Evolutionary conservation across 805 yeast genomes (phyloP), one percentile per base, ranked within the genome.

Genomic region (Kodamaea jinghongensis): DNA sequence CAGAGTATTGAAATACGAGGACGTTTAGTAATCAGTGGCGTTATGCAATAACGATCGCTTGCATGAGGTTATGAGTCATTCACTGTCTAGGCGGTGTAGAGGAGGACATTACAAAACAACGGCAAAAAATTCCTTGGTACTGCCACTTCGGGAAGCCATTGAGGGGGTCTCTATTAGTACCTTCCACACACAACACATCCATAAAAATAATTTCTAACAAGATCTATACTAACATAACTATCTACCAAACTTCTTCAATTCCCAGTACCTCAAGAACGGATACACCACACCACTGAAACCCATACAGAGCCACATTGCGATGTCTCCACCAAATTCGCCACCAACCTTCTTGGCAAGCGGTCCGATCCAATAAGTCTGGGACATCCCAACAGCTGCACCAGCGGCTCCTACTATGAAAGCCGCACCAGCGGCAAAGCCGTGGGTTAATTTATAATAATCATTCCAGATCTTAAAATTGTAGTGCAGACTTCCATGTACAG

Each of bases 361-460:
- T 0, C 96, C 96, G 5, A 75, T 68, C 72, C 83, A 88, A 61
- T 88, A 88, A 5, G 80, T 84, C 58, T 88, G 96, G 17, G 85
- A 73, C 96, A 88, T 88, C 5, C 96, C 95, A 14, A 87, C 64
- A 2, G 84, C 87, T 0, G 87, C 95, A 34, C 95, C 96, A 0
- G 78, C 84, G 12, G 81, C 81, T 32, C 96, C 96, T 39, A 74
- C 63, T 2, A 76, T 50, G 50, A 86, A 86, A 1, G 89, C 74
- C 13, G 71, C 50, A 3, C 81, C 61, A 0, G 95, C 83, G 1
- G 96, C 95, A 35, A 67, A 65, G 2, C 96, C 93, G 41, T 73
- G 65, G 0, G 96, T 84, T 47, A 86, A 70, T 12, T 70, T 68
- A 3, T 55, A 56, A 32, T 67, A 67, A 47, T 81, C 76, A 56